phyloP scores from a whole-genome alignment of 805 yeast genomes.

The Blastobotrys robertii region DNA sequence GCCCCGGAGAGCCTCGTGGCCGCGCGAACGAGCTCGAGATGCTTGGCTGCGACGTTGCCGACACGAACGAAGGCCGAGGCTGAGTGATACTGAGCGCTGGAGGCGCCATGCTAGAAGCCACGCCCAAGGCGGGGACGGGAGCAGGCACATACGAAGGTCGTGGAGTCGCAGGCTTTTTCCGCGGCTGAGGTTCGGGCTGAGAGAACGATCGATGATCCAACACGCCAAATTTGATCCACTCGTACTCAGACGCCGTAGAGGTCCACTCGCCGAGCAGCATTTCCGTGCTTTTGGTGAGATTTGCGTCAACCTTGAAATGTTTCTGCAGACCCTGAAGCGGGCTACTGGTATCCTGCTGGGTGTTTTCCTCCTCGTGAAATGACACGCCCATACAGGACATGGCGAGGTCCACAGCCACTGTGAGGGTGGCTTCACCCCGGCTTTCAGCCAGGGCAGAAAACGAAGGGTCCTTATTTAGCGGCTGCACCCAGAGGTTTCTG shows the following conservation, averaged over 20 bases:
- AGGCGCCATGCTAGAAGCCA: no score
- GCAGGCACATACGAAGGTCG: no score
- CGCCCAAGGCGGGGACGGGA: no score
- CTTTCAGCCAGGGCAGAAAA: constrained; percentile 16
- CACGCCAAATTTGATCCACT: not conserved
- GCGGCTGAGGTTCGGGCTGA: no score
- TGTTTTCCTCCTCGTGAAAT: not conserved
- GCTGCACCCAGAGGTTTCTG: constrained; percentile 18
- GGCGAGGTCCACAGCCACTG: constrained; percentile 12
- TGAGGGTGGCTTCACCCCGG: constrained; percentile 10
- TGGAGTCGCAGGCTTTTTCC: not conserved
- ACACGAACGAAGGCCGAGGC: no score
- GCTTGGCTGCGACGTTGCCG: no score
- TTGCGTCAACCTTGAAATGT: not conserved
- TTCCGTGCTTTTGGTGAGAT: not conserved
- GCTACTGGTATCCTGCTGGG: not conserved
- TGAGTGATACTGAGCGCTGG: no score
- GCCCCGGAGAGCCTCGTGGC: not conserved
- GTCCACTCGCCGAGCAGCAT: constrained; percentile 1
- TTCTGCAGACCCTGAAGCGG: not conserved
- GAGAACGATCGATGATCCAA: no score
- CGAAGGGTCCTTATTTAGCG: constrained; percentile 15
- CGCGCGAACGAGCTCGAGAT: not conserved
- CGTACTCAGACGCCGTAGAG: not conserved
- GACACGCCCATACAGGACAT: constrained; percentile 10